Evolutionary conservation across 257 asterid species (phyloP).

Genomic region (Echites panduratus): DNA sequence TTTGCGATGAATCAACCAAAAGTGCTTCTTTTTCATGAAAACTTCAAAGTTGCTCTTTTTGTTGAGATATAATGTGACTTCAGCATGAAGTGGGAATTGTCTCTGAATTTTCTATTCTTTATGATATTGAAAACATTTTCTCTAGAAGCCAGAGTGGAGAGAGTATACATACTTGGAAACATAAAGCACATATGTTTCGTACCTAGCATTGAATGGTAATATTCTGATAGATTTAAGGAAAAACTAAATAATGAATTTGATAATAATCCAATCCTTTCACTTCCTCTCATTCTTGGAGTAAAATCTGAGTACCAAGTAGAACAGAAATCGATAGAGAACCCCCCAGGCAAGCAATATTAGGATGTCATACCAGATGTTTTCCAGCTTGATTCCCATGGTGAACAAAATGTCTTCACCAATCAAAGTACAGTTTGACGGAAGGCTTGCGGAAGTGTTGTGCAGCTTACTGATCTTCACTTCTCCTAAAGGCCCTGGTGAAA

Average conservation of each 20-base stretch:
- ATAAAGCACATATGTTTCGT: neutral
- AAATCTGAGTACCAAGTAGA: constrained; percentile 34
- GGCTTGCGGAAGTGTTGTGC: constrained; percentile 35
- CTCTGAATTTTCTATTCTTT: neutral
- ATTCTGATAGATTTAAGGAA: neutral
- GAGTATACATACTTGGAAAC: too few relatives aligned
- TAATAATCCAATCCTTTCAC: neutral
- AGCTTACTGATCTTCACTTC: constrained; percentile 52
- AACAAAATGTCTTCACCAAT: constrained; percentile 69
- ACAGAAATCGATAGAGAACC: constrained; percentile 26
- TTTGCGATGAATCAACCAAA: neutral
- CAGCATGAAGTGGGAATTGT: neutral
- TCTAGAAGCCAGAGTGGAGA: neutral
- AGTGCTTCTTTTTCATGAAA: neutral
- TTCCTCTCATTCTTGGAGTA: constrained; percentile 36
- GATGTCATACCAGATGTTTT: constrained; percentile 28
- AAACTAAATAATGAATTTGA: neutral
- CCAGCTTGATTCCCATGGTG: constrained; percentile 37
- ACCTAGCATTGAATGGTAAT: neutral
- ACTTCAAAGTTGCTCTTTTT: neutral
- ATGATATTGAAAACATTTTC: neutral
- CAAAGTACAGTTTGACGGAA: constrained; percentile 37
- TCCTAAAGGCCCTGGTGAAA: constrained; percentile 82
- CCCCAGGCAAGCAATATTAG: constrained; percentile 36
- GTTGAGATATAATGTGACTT: neutral